Evolutionary conservation across 495 filamentous ascomycete genomes (phyloP), one percentile per base, ranked within the genome.

Genomic region (Trichoderma asperelloides): DNA sequence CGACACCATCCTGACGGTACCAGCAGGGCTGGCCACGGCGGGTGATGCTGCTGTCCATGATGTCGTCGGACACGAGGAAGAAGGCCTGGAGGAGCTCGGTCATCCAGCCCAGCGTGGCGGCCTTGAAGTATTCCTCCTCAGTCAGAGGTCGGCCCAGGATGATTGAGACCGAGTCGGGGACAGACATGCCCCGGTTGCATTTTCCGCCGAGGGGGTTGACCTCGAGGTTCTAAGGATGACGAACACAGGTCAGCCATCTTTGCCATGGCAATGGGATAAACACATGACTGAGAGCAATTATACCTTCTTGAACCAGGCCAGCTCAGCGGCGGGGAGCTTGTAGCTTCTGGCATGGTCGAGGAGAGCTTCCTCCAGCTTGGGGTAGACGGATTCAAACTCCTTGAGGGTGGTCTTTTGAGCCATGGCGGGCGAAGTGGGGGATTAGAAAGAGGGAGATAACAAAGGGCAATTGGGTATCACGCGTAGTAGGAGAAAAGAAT

Each of bases 61-160:
- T 96, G 78, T 98, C 95, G 78, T 98, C 95, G 69, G 92, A 92
- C 71, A 98, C 95, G 64, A 98, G 86, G 85, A 98, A 98, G 86
- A 96, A 97, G 67, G 95, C 94, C 82, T 98, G 95, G 41, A 98
- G 89, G 45, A 98, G 83, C 84, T 98, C 95, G 70, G 93, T 96
- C 81, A 97, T 86, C 95, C 95, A 98, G 68, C 95, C 95, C 62
- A 98, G 85, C 21, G 90, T 88, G 49, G 91, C 90, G 65, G 93
- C 81, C 65, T 89, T 79, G 81, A 93, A 91, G 81, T 91, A 93
- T 77, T 97, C 90, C 66, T 96, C 86, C 43, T 87, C 81, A 64
- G 81, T 85, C 66, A 97, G 86, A 66, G 88, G 81, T 67, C 87
- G 81, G 73, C 85, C 80, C 70, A 92, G 86, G 65, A 98, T 89